Conservation (phyloP, 768 basidiomycete species). For the Lactifluus hygrophoroides region DNA sequence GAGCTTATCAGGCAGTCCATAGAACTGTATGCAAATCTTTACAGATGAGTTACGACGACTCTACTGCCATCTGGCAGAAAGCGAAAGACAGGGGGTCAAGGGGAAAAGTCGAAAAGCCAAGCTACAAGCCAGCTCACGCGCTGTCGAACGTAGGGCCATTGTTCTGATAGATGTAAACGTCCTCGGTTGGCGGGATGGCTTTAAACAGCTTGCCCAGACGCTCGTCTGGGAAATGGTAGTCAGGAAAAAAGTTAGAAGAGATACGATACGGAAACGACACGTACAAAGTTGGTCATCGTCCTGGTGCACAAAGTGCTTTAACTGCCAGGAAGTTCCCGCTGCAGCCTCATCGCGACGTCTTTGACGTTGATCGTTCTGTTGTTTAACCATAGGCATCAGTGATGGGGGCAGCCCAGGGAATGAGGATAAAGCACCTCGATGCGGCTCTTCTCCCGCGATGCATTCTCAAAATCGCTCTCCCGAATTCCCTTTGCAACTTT, state of each 20-base stretch:
- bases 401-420: not conserved
- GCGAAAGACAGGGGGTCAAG: too few relatives aligned
- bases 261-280: slow-evolving; percentile 24
- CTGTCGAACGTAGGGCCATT: slow-evolving; percentile 33
- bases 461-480: slow-evolving; percentile 87
- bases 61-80: too few relatives aligned
- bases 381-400: not conserved
- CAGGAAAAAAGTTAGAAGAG: not conserved
- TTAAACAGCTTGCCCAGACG: slow-evolving; percentile 54
- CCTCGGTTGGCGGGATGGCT: slow-evolving; percentile 61
- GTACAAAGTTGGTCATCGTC: slow-evolving; percentile 66
- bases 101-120: too few relatives aligned
- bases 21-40: too few relatives aligned
- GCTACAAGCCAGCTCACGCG: not conserved
- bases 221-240: slow-evolving; percentile 41
- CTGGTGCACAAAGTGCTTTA: slow-evolving; percentile 69
- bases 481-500: slow-evolving; percentile 86
- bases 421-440: slow-evolving; percentile 60
- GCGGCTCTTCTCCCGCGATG: slow-evolving; percentile 77
- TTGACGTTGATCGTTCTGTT: slow-evolving; percentile 87
- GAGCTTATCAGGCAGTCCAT: too few relatives aligned
- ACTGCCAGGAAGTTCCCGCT: slow-evolving; percentile 60
- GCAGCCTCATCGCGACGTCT: slow-evolving; percentile 73
- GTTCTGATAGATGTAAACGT: slow-evolving; percentile 60
- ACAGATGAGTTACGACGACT: too few relatives aligned